Conservation (phyloP, 176 grass and related monocot genomes). For the Typha latifolia region DNA sequence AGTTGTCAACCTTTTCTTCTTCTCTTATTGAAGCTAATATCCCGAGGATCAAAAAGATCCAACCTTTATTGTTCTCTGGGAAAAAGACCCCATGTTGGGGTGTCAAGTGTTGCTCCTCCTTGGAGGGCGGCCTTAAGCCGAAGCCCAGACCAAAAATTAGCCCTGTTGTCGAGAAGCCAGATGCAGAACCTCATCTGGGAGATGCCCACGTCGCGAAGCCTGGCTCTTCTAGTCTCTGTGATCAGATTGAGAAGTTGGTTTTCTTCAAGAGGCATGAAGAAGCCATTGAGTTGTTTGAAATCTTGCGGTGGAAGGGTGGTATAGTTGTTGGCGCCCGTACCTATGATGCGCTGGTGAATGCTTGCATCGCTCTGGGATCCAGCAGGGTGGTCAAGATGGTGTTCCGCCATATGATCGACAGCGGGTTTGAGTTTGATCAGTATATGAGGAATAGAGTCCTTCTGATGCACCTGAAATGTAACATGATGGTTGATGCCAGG, state of each 20-base stretch:
- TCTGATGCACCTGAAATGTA: conserved; percentile 34
- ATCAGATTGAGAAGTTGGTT: conserved; percentile 36
- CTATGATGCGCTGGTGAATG: conserved; percentile 46
- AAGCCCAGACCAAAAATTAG: conserved; percentile 18
- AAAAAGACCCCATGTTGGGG: conserved; percentile 7
- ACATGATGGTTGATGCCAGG: conserved; percentile 43
- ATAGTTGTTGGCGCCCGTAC: conserved; percentile 10
- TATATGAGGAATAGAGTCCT: conserved; percentile 58
- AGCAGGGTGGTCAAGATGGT: conserved; percentile 31
- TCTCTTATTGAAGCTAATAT: neutral
- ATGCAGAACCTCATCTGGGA: neutral
- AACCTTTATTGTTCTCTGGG: conserved; percentile 8
- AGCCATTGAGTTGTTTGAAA: conserved; percentile 58
- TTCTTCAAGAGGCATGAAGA: conserved; percentile 37
- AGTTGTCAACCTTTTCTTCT: neutral
- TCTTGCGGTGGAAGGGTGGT: conserved; percentile 12
- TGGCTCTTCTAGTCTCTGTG: conserved; percentile 16
- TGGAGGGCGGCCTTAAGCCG: conserved; percentile 28
- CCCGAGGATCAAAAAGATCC: conserved; percentile 1
- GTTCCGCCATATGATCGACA: conserved; percentile 43
- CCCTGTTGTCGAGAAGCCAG: neutral
- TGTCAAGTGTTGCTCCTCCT: conserved; percentile 11
- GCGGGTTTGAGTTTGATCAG: conserved; percentile 39
- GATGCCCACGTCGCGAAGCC: neutral
- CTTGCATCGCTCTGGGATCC: conserved; percentile 39